Evolutionary conservation across 441 rosid genomes (phyloP), one percentile per base, ranked within the genome.

Genomic region (Populus hybrid): DNA sequence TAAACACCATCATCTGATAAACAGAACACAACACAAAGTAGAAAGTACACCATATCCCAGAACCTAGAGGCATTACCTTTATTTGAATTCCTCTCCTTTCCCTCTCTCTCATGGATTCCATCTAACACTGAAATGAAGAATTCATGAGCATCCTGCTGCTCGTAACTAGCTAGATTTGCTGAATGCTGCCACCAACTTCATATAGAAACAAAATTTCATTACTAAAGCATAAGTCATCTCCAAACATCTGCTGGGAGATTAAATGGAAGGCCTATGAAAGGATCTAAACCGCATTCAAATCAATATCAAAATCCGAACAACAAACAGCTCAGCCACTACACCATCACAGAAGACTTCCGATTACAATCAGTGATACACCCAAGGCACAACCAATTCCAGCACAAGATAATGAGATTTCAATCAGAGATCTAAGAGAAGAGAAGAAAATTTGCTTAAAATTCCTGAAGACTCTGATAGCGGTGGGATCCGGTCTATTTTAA

Each of bases 111-210:
- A 82, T 94, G 98, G 83, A 94, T 91, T 61, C 87, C 86, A 75
- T 91, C 92, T 79, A 94, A 86, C 75, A 92, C 77, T 26, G 98
- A 92, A 67, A 94, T 94, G 84, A 92, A 91, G 87, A 92, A 92
- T 83, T 92, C 98, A 50, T 94, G 95, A 76, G 97, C 94, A 86
- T 91, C 98, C 75, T 92, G 95, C 89, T 94, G 91, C 80, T 88
- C 89, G 70, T 92, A 94, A 67, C 94, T 85, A 76, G 97, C 95
- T 82, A 91, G 85, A 90, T 88, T 88, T 24, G 87, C 82, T 46
- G 93, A 88, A 86, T 92, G 94, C 87, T 86, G 88, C 98, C 98
- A 94, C 97, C 98, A 94, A 86, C 97, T 94, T 86, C 85, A 88
- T 35, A 71, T 75, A 79, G 76, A 84, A 78, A 81, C 61, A 77